Evolutionary conservation across 805 yeast species (phyloP).

Genomic region (Blastobotrys muscicola): DNA sequence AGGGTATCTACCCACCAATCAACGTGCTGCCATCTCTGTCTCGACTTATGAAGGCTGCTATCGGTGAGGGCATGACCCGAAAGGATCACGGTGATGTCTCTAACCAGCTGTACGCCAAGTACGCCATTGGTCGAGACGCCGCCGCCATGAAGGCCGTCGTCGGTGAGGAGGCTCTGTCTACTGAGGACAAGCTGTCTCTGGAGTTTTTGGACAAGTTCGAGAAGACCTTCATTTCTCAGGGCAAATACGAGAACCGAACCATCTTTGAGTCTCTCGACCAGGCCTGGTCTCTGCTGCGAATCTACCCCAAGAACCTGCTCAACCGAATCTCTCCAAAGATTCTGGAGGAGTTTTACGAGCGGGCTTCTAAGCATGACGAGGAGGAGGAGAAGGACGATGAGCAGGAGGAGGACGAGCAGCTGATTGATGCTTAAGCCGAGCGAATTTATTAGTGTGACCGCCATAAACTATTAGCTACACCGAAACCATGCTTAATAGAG

Average conservation of each 20-base stretch:
- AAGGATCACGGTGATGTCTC: constrained; percentile 99
- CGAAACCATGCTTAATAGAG: not conserved
- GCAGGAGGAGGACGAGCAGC: constrained; percentile 25
- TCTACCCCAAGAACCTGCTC: constrained; percentile 97
- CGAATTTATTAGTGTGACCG: not conserved
- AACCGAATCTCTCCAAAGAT: constrained; percentile 98
- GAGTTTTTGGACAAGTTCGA: constrained; percentile 98
- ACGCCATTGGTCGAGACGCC: constrained; percentile 99
- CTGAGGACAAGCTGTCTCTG: constrained; percentile 93
- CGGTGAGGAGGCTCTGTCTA: constrained; percentile 98
- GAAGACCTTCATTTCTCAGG: constrained; percentile 89
- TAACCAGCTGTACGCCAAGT: constrained; percentile 96
- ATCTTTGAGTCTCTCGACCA: constrained; percentile 92
- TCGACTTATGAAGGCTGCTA: constrained; percentile 98
- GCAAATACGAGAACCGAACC: constrained; percentile 93
- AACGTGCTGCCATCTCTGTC: constrained; percentile 96
- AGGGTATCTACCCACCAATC: constrained; percentile 98
- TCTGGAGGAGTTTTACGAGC: constrained; percentile 87
- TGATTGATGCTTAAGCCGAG: constrained; percentile 30
- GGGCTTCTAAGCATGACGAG: constrained; percentile 44
- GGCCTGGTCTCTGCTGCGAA: constrained; percentile 97
- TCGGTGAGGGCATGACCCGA: constrained; percentile 99
- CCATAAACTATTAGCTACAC: not conserved
- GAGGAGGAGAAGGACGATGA: constrained; percentile 32
- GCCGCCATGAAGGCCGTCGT: constrained; percentile 99